Base-by-base conservation (phyloP, 2,329 filamentous ascomycete genomes). In the Trichophyton schoenleinii region DNA sequence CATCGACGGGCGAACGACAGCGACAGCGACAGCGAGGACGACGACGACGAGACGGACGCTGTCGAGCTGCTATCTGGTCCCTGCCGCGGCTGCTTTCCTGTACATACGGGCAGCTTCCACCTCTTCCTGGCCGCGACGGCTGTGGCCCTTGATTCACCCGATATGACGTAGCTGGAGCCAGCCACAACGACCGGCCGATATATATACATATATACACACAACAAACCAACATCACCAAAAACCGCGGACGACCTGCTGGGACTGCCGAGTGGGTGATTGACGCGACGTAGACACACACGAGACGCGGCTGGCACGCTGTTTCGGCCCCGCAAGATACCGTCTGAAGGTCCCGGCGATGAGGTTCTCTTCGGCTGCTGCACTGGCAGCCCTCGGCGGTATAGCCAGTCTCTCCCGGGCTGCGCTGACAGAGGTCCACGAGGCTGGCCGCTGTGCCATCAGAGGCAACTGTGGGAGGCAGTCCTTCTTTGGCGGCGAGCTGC, bases 381-480 rank as follows among this genome's bases (percentile, higher is more conserved):
- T 64, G 42, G 38, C 61, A 42, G 41, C 34, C 57, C 36, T 58
- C 28, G 52, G 55, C 36, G 57, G 62, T 18, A 38, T 13, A 13
- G 38, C 22, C 41, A 59, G 44, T 18, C 58, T 60, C 34, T 34
- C 49, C 15, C 49, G 9, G 15, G 41, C 62, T 38, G 61, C 60
- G 2, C 58, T 63, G 52, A 76, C 74, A 3, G 67, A 69, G 59
- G 88, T 85, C 66, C 92, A 96, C 68, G 91, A 96, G 74, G 79
- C 86, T 58, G 92, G 92, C 46, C 83, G 92, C 66, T 97, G 92
- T 74, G 90, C 92, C 0, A 89, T 97, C 64, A 84, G 92, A 58
- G 91, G 91, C 6, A 87, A 95, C 65, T 99, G 94, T 72, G 94
- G 94, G 57, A 91, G 91, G 74, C 87, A 92, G 75, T 87, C 87